phyloP scores from a whole-genome alignment of 2,329 filamentous ascomycete species.

The Huntiella moniliformis region DNA sequence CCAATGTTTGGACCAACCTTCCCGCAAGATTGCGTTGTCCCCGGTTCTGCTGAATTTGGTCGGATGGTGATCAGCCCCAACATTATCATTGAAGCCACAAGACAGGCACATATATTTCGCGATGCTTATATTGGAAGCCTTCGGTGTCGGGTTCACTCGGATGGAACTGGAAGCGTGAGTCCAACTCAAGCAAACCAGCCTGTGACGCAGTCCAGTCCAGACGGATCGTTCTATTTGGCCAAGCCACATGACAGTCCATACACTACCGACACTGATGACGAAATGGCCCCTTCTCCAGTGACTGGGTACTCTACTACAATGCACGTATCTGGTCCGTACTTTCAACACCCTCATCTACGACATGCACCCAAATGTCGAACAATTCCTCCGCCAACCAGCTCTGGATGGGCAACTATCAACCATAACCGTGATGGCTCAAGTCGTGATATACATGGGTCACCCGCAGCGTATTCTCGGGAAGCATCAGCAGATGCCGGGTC shows the following conservation, averaged over 20 bases:
- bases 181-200: background rate
- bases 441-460: background rate
- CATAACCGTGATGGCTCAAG: background rate
- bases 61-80: constrained; percentile 45
- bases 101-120: constrained; percentile 28
- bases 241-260: constrained; percentile 19
- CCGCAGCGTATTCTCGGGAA: constrained; percentile 6
- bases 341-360: background rate
- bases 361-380: background rate
- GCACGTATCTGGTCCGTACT: background rate
- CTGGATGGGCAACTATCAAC: constrained; percentile 5
- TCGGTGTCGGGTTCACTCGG: background rate
- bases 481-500: constrained; percentile 4
- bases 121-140: constrained; percentile 15
- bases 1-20: constrained; percentile 81
- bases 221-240: background rate
- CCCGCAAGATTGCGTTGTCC: constrained; percentile 47
- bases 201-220: background rate
- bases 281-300: constrained; percentile 14
- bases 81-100: constrained; percentile 34
- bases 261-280: constrained; percentile 23
- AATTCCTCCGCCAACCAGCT: constrained; percentile 3
- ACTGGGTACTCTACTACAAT: background rate
- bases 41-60: constrained; percentile 43
- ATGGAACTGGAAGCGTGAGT: constrained; percentile 3